Percentiles rank a stretch among this genome's conserved stretches.
Conservation (phyloP, 192 early-diverging fungal genomes). For the Entomortierella lignicola region DNA sequence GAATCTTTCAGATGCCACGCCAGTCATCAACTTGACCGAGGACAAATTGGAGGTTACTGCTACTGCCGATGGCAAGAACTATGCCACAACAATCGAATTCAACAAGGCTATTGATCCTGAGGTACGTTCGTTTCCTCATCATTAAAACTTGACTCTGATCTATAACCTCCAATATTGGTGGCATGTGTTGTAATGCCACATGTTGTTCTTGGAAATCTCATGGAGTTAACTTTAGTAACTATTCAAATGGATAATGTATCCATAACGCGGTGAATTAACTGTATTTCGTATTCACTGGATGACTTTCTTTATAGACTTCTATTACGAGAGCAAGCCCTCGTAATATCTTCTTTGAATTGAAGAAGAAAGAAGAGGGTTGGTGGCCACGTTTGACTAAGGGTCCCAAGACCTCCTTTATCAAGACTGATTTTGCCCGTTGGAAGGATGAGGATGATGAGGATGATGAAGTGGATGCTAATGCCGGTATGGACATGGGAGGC, state of each 20-base stretch:
- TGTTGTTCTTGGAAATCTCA: no score
- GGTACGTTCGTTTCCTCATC: conserved; percentile 52
- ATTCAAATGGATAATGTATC: no score
- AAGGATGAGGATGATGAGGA: conserved; percentile 96
- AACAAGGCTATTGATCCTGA: conserved; percentile 77
- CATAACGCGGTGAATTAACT: no score
- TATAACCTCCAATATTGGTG: not conserved
- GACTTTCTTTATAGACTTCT: conserved; percentile 61
- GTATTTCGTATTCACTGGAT: no score
- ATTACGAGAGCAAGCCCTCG: conserved; percentile 75
- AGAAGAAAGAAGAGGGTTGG: conserved; percentile 79
- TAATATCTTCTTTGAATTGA: conserved; percentile 73
- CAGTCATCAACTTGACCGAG: conserved; percentile 64
- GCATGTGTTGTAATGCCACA: not conserved
- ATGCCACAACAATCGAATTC: conserved; percentile 82
- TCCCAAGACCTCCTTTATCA: conserved; percentile 75
- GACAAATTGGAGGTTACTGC: conserved; percentile 74
- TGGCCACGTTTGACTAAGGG: conserved; percentile 90
- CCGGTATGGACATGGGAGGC: conserved; percentile 59
- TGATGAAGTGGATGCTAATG: conserved; percentile 47
- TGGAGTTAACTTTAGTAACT: no score
- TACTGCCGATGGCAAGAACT: conserved; percentile 68
- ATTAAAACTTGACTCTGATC: not conserved
- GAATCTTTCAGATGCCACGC: conserved; percentile 76
- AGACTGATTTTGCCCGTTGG: conserved; percentile 93